Base-by-base conservation (phyloP, 805 yeast genomes). In the Candida sonorensis region DNA sequence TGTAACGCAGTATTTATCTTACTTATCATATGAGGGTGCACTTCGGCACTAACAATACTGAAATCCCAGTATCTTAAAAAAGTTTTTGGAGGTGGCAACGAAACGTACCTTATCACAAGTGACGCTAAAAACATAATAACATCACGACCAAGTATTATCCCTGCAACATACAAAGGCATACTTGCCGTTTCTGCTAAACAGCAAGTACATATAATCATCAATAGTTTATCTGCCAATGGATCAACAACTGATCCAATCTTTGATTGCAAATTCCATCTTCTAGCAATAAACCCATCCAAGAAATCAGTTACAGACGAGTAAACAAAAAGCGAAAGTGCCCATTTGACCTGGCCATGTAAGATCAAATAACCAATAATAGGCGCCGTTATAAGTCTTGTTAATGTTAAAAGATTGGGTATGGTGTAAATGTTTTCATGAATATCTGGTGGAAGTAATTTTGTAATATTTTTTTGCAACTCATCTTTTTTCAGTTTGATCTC, bases 221-320 rank as follows among this genome's bases (percentile, higher is more conserved):
- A 65, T 11, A 82, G 64, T 53, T 92, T 92, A 53, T 92, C 99
- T 0, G 98, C 99, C 61, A 86, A 67, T 0, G 99, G 99, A 50
- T 92, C 99, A 21, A 94, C 64, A 11, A 92, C 78, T 0, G 95
- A 80, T 0, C 99, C 99, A 6, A 87, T 72, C 2, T 83, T 79
- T 1, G 95, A 77, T 47, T 76, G 72, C 69, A 81, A 64, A 35
- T 85, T 77, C 63, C 58, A 90, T 38, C 60, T 71, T 34, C 99
- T 67, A 4, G 99, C 99, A 41, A 94, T 75, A 49, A 60, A 83
- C 0, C 99, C 99, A 56, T 92, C 99, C 15, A 88, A 59, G 41
- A 84, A 80, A 55, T 92, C 99, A 0, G 98, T 90, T 4, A 87
- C 54, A 42, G 97, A 81, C 0, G 97, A 87, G 48, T 86, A 87